These are phyloP conservation scores for Thalassiosira sp. DNA, from an alignment of 352 stramenopile genomes.

Conservation along the genomic window DNA sequence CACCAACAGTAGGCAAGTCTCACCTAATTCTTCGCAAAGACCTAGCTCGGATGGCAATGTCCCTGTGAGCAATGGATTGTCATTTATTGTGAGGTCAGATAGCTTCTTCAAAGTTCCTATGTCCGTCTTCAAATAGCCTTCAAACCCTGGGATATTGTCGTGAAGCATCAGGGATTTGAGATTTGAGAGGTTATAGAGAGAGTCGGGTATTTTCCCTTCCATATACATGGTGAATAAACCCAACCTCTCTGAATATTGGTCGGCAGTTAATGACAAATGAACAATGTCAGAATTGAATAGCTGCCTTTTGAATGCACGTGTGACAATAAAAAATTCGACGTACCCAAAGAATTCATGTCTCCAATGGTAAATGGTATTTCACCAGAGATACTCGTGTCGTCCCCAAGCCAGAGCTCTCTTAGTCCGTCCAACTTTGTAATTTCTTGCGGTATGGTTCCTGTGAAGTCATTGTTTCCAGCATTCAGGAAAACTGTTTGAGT, in stretches of 20 bases:
- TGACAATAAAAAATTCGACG: not conserved
- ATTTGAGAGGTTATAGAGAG: conserved; percentile 26
- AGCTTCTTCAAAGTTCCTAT: conserved; percentile 61
- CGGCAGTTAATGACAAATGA: not conserved
- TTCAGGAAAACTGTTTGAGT: conserved; percentile 6
- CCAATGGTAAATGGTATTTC: conserved; percentile 30
- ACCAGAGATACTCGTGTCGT: conserved; percentile 34
- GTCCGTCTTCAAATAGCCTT: conserved; percentile 16
- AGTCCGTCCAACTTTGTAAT: conserved; percentile 42
- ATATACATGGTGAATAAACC: not conserved
- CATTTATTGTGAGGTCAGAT: conserved; percentile 30
- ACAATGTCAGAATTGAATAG: conserved; percentile 1
- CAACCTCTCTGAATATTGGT: not conserved
- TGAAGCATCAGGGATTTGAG: conserved; percentile 1
- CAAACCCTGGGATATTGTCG: conserved; percentile 7
- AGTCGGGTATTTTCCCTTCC: conserved; percentile 17
- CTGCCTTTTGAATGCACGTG: not conserved
- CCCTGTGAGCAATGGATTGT: conserved; percentile 49
- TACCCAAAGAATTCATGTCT: conserved; percentile 21
- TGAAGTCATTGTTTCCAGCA: conserved; percentile 21
- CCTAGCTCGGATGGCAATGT: conserved; percentile 44
- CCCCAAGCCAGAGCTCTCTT: conserved; percentile 34
- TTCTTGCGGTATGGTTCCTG: conserved; percentile 41
- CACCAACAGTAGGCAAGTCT: not conserved
- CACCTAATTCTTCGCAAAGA: conserved; percentile 22